Base-by-base conservation (phyloP, 805 yeast species). In the Naumovozyma baii region DNA sequence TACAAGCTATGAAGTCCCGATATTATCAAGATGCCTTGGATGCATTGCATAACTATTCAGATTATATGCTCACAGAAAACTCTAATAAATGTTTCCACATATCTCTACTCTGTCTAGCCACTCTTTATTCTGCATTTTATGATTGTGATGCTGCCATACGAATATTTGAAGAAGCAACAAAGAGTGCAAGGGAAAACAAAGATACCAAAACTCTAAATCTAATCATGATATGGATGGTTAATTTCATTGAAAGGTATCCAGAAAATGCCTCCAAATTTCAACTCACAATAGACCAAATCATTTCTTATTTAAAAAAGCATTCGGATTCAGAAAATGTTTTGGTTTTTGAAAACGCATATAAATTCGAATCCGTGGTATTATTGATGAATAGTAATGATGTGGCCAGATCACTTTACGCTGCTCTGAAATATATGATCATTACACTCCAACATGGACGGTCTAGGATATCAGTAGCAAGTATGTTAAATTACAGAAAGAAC, bases 81-180 rank as follows among this genome's bases (percentile, higher is more conserved):
- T 75, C 77, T 26, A 74, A 75, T 41, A 69, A 72, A 33, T 77
- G 76, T 47, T 84, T 83, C 51, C 94, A 84, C 52, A 80, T 80
- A 56, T 88, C 94, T 1, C 63, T 85, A 25, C 66, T 84, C 15
- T 78, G 83, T 2, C 62, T 81, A 36, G 94, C 92, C 0, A 68
- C 83, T 0, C 61, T 83, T 31, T 86, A 84, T 47, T 78, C 80
- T 17, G 73, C 72, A 38, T 83, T 81, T 55, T 77, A 78, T 20
- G 76, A 78, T 40, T 72, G 73, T 45, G 70, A 69, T 10, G 80
- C 80, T 43, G 94, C 95, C 0, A 56, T 85, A 12, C 70, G 80
- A 46, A 80, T 94, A 1, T 82, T 86, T 7, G 85, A 82, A 45
- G 96, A 87, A 56, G 92, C 96, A 0, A 81, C 86, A 2, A 69